Evolutionary conservation across 1,284 basidiomycete species (phyloP).

Genomic region (Trichosporon coremiiforme): DNA sequence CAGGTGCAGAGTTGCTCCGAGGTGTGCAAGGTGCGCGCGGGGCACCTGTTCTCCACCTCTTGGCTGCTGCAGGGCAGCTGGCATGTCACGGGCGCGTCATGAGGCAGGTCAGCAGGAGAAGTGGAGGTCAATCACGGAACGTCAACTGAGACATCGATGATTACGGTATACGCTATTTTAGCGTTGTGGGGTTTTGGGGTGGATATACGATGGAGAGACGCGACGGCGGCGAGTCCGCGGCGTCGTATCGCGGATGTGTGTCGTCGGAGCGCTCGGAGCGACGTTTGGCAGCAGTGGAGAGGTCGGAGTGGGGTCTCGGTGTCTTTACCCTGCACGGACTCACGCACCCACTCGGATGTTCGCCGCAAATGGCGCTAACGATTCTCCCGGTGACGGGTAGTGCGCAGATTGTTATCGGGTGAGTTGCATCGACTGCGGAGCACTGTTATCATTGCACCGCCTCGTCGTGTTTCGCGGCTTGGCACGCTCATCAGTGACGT

Average conservation of each 20-base stretch:
- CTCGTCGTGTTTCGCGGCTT: neutral
- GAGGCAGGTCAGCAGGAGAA: too few relatives aligned
- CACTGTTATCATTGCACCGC: conserved; percentile 6
- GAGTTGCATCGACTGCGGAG: neutral
- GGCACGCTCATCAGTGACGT: neutral
- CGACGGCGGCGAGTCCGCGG: too few relatives aligned
- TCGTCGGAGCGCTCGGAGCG: conserved; percentile 5
- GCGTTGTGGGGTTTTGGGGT: neutral
- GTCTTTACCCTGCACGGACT: neutral
- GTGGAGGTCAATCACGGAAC: neutral
- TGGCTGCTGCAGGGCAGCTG: too few relatives aligned
- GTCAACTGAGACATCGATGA: neutral
- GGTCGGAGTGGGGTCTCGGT: conserved; percentile 1
- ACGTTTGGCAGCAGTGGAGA: neutral
- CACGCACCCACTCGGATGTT: neutral
- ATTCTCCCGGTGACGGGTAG: neutral
- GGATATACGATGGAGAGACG: neutral
- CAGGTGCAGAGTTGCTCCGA: neutral
- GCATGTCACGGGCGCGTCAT: neutral
- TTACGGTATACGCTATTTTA: neutral
- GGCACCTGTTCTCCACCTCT: neutral
- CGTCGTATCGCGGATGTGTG: neutral
- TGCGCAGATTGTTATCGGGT: neutral
- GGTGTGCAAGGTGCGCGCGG: neutral
- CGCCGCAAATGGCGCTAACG: neutral